phyloP scores from a whole-genome alignment of 1,139 yeast species.

The Pichia sp. region DNA sequence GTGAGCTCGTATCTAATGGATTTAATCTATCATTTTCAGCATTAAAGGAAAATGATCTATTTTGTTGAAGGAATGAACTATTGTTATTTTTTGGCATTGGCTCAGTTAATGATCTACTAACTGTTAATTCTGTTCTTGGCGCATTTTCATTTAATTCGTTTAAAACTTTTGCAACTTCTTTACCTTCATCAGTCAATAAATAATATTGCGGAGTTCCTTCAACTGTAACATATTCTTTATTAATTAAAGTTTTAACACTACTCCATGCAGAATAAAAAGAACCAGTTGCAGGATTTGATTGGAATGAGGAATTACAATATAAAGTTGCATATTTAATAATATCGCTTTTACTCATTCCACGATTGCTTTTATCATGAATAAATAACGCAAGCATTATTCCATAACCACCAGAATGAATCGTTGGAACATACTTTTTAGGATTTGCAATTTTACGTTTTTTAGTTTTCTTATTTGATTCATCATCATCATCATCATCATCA shows the following conservation, averaged over 20 bases:
- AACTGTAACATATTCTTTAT: conserved; percentile 53
- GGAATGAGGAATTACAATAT: conserved; percentile 62
- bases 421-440: conserved; percentile 58
- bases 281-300: conserved; percentile 51
- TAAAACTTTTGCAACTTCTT: conserved; percentile 53
- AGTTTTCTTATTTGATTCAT: conserved; percentile 24
- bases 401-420: conserved; percentile 76
- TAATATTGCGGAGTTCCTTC: conserved; percentile 59
- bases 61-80: too few relatives aligned
- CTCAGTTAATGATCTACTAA: not conserved
- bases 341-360: conserved; percentile 57
- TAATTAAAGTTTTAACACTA: conserved; percentile 56
- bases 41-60: not conserved
- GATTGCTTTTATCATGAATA: conserved; percentile 41
- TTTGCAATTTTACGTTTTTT: conserved; percentile 25
- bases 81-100: too few relatives aligned
- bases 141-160: conserved; percentile 37
- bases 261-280: conserved; percentile 78
- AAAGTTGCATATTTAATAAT: conserved; percentile 51
- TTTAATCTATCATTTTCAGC: not conserved
- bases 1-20: conserved; percentile 12
- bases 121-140: not conserved
- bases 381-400: conserved; percentile 68
- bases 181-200: conserved; percentile 68
- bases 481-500: not conserved